Conservation (phyloP, 768 basidiomycete genomes). For the Rhizopogon rudus region DNA sequence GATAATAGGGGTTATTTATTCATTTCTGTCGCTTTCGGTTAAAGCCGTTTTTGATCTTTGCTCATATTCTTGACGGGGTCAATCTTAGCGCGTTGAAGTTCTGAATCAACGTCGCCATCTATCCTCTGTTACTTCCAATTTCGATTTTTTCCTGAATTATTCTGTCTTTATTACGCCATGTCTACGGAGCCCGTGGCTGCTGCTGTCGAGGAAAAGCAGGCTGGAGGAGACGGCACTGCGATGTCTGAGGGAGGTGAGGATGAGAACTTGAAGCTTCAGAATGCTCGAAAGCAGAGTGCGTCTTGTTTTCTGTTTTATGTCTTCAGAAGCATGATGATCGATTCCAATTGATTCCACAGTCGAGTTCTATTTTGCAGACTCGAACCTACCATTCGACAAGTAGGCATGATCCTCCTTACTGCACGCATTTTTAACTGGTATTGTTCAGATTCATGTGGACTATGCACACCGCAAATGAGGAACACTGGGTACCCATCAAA, state of each 20-base stretch:
- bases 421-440: neutral
- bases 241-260: constrained; percentile 31
- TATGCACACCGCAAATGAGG: constrained; percentile 69
- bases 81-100: too few relatives aligned
- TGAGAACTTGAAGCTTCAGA: constrained; percentile 32
- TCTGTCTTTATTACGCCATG: constrained; percentile 12
- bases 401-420: constrained; percentile 22
- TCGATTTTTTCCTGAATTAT: neutral
- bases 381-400: constrained; percentile 94
- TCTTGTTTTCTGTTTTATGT: neutral
- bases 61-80: too few relatives aligned
- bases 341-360: constrained; percentile 40
- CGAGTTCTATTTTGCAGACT: constrained; percentile 94
- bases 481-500: constrained; percentile 88
- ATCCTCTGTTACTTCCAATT: neutral
- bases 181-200: constrained; percentile 11
- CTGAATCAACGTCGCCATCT: too few relatives aligned
- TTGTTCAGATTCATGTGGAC: constrained; percentile 88
- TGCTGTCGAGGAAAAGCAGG: constrained; percentile 3
- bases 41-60: too few relatives aligned
- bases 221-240: constrained; percentile 12
- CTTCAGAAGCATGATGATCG: neutral
- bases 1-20: too few relatives aligned
- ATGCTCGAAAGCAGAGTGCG: constrained; percentile 54
- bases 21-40: too few relatives aligned